Evolutionary conservation across 176 grass and related monocot genomes (phyloP), one percentile per base, ranked within the genome.

Genomic region (Poa pratensis): DNA sequence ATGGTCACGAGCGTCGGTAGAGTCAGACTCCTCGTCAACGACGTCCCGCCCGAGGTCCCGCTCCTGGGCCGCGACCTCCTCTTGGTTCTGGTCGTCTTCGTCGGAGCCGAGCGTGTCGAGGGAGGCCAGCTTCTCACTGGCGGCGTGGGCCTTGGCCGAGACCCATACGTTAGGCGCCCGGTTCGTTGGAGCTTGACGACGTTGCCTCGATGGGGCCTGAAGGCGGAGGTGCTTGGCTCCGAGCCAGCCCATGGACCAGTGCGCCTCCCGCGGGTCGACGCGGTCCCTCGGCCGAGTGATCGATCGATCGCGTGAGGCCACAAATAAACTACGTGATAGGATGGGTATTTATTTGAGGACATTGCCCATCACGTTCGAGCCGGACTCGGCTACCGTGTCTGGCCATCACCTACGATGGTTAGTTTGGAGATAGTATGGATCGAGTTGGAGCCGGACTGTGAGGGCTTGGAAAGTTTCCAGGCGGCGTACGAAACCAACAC

Each of bases 191-290:
- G 91, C 89, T 93, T 98, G 58, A 86, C 63, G 74, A 98, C 66
- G 74, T 83, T 88, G 17, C 96, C 93, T 98, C 96, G 86, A 98
- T 94, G 54, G 80, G 85, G 81, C 93, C 96, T 98, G 93, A 27
- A 98, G 87, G 20, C 91, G 96, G 87, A 88, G 89, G 48, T 89
- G 93, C 46, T 86, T 86, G 72, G 82, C 86, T 60, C 83, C 74
- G 85, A 95, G 83, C 6, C 91, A 93, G 13, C 96, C 93, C 93
- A 98, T 95, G 83, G 87, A 94, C 93, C 96, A 98, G 88, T 95
- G 96, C 39, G 93, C 96, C 34, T 98, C 93, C 49, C 82, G 65
- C 0, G 93, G 89, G 42, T 98, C 93, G 9, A 89, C 81, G 50
- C 96, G 91, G 64, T 98, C 92, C n/a, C n/a, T n/a, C n/a, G n/a